Percentiles rank a stretch among this genome's conserved stretches.
Conservation (phyloP, 1,284 basidiomycete species). For the Ganoderma lucidum region DNA sequence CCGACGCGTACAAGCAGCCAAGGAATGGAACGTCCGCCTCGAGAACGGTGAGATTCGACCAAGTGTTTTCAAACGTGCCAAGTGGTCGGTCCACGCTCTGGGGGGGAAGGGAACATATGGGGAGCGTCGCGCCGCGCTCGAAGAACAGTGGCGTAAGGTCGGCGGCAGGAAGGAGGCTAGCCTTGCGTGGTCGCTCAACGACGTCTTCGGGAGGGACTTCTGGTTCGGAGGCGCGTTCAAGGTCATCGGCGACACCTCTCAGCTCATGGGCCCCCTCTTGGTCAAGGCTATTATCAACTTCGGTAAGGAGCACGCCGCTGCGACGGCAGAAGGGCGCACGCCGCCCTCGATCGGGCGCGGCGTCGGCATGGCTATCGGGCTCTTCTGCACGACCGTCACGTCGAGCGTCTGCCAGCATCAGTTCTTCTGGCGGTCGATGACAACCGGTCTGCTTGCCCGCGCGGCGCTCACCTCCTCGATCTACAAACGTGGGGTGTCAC, state of each 20-base stretch:
- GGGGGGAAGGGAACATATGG: constrained; percentile 35
- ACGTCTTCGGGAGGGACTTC: constrained; percentile 72
- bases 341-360: constrained; percentile 67
- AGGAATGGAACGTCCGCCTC: constrained; percentile 63
- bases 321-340: constrained; percentile 42
- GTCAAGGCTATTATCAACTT: constrained; percentile 78
- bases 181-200: constrained; percentile 74
- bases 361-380: constrained; percentile 75
- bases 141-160: constrained; percentile 58
- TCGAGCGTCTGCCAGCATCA: constrained; percentile 71
- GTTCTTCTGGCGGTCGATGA: constrained; percentile 84
- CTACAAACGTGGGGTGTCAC: constrained; percentile 74
- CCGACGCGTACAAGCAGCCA: constrained; percentile 52
- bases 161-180: constrained; percentile 60
- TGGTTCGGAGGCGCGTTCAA: constrained; percentile 74
- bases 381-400: constrained; percentile 69
- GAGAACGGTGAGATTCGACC: constrained; percentile 56
- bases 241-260: constrained; percentile 62
- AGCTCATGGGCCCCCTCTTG: constrained; percentile 72
- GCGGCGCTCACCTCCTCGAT: constrained; percentile 79
- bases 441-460: constrained; percentile 73
- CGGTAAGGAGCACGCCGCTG: constrained; percentile 55
- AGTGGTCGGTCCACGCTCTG: constrained; percentile 56
- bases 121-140: constrained; percentile 46
- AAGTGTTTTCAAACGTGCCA: constrained; percentile 43